These are phyloP conservation scores for Osmanthus fragrans DNA, from an alignment of 257 asterid species.

Conservation along the genomic window DNA sequence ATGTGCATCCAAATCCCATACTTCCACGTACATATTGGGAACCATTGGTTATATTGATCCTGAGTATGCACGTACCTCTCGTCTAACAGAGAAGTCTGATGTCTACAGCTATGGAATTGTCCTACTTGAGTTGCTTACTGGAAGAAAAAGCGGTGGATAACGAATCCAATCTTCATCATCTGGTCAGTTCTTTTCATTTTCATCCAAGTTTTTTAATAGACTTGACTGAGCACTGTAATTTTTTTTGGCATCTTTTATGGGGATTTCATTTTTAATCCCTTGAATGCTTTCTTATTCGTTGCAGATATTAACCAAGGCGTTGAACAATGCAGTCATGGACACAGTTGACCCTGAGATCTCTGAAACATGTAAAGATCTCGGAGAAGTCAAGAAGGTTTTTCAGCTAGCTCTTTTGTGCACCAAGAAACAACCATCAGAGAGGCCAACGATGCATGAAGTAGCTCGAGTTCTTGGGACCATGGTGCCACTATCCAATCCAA, in stretches of 20 bases:
- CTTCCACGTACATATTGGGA: conserved; percentile 89
- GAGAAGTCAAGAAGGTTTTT: conserved; percentile 80
- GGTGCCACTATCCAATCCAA: conserved; percentile 36
- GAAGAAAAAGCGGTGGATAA: conserved; percentile 87
- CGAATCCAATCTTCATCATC: conserved; percentile 83
- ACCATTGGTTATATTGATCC: conserved; percentile 97
- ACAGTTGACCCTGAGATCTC: conserved; percentile 74
- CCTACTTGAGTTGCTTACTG: conserved; percentile 76
- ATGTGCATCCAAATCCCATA: conserved; percentile 69
- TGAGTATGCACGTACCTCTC: conserved; percentile 92
- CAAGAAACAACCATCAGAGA: conserved; percentile 72
- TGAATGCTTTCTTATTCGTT: background rate
- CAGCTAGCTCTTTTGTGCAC: conserved; percentile 94
- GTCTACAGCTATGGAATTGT: conserved; percentile 89
- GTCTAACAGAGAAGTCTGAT: conserved; percentile 92
- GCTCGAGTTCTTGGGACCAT: conserved; percentile 72
- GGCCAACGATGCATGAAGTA: conserved; percentile 95
- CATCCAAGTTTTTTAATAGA: background rate
- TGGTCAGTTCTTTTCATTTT: conserved; percentile 40
- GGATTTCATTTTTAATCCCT: background rate
- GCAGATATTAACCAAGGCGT: conserved; percentile 77
- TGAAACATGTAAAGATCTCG: conserved; percentile 77
- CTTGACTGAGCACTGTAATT: background rate
- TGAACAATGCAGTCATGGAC: conserved; percentile 86
- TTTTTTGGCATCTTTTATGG: background rate